Conservation (phyloP, 495 filamentous ascomycete genomes). For the Schizothecium vesticola region DNA sequence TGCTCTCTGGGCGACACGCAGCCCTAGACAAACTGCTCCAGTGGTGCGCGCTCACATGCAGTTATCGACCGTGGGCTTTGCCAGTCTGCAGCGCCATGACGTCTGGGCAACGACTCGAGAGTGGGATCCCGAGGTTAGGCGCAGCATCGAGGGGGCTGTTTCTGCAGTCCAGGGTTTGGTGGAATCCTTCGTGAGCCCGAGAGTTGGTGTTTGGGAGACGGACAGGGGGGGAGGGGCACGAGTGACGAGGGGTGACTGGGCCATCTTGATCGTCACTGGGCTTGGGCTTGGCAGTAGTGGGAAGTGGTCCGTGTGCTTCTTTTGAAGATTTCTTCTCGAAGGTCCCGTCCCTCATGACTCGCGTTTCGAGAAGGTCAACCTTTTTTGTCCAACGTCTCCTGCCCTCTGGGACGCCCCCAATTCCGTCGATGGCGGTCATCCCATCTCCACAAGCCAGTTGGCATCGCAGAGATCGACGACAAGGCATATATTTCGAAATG, state of each 20-base stretch:
- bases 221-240: neutral
- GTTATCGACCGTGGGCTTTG: neutral
- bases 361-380: neutral
- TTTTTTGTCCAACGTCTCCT: neutral
- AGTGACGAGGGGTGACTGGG: neutral
- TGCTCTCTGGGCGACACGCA: neutral
- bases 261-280: neutral
- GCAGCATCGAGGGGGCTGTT: neutral
- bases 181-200: neutral
- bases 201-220: neutral
- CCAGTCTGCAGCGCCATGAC: neutral
- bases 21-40: too few species aligned
- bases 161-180: neutral
- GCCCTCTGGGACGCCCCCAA: neutral
- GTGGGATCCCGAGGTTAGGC: neutral
- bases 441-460: neutral
- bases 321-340: neutral
- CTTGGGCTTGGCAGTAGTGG: neutral
- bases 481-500: neutral
- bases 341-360: neutral
- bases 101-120: neutral
- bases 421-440: neutral
- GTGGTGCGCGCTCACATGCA: too few species aligned
- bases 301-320: neutral
- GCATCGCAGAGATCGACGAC: neutral